phyloP scores from a whole-genome alignment of 305 asterid genomes.

The Nicotiana rustica region DNA sequence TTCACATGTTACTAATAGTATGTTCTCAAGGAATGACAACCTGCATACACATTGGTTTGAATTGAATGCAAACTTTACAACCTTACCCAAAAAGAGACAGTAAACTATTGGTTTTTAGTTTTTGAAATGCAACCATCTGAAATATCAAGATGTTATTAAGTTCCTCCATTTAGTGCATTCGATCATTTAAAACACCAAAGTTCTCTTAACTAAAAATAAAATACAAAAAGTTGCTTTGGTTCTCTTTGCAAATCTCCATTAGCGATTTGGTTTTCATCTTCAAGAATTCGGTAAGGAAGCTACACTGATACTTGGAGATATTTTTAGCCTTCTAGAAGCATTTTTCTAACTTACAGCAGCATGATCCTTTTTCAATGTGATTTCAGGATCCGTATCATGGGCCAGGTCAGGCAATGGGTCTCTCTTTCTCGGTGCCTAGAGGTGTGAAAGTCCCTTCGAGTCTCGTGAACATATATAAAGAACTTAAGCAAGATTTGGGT shows the following conservation, averaged over 20 bases:
- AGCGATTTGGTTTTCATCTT: neutral
- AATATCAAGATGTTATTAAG: neutral
- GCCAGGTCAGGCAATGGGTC: conserved; percentile 99
- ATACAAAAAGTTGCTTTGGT: conserved; percentile 20
- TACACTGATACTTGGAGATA: neutral
- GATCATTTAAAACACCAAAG: neutral
- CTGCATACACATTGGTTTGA: neutral
- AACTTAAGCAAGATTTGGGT: conserved; percentile 83
- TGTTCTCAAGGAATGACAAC: neutral
- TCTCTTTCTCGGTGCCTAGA: conserved; percentile 93
- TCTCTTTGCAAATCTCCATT: neutral
- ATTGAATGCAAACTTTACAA: neutral
- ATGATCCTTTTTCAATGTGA: neutral
- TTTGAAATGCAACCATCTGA: conserved; percentile 23
- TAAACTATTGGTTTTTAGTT: conserved; percentile 3
- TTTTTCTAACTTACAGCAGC: neutral
- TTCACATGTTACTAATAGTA: conserved; percentile 5
- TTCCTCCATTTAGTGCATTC: neutral
- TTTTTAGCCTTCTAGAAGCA: conserved; percentile 2
- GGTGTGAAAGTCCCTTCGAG: conserved; percentile 92
- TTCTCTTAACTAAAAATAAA: neutral
- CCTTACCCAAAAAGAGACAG: neutral
- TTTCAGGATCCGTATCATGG: conserved; percentile 97
- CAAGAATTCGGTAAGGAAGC: conserved; percentile 30
- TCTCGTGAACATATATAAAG: conserved; percentile 87